Evolutionary conservation across 1,284 basidiomycete genomes (phyloP).

Genomic region (Cryptococcus sp.): DNA sequence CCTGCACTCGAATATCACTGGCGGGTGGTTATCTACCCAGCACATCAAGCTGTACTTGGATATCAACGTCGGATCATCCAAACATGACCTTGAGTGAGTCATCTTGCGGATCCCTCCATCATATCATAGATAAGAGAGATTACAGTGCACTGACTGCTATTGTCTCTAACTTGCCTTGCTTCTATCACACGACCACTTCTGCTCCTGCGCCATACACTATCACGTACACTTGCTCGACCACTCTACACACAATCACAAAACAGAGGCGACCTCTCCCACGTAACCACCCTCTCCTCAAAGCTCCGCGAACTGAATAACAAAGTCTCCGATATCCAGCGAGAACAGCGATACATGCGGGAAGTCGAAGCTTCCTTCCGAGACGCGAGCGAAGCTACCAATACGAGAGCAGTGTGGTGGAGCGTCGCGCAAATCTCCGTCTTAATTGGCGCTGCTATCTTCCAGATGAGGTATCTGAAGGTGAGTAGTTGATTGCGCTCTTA

Average conservation of each 20-base stretch:
- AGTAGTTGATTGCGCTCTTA: slow-evolving; percentile 37
- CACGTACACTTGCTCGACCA: slow-evolving; percentile 6
- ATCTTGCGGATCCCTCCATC: background rate
- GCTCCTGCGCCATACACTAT: slow-evolving; percentile 1
- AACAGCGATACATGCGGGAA: slow-evolving; percentile 98
- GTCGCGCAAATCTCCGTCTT: slow-evolving; percentile 82
- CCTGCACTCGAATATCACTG: slow-evolving; percentile 80
- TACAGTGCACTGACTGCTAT: too few species aligned
- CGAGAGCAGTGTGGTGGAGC: slow-evolving; percentile 90
- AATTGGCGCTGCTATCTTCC: slow-evolving; percentile 85
- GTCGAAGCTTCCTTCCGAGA: slow-evolving; percentile 88
- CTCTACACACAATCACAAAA: background rate
- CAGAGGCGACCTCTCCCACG: slow-evolving; percentile 71
- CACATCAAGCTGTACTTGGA: slow-evolving; percentile 96
- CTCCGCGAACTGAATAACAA: slow-evolving; percentile 90
- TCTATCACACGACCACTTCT: background rate
- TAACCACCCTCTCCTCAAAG: slow-evolving; percentile 80
- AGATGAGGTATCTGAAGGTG: slow-evolving; percentile 86
- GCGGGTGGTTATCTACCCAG: slow-evolving; percentile 77
- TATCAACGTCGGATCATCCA: slow-evolving; percentile 84
- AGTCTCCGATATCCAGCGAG: slow-evolving; percentile 86
- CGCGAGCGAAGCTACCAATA: slow-evolving; percentile 84
- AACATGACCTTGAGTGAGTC: slow-evolving; percentile 70
- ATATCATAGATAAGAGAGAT: background rate
- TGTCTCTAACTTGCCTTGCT: background rate